A percentile compares a stretch with the other conserved stretches of the same genome.
Conservation (phyloP, 2,329 filamentous ascomycete species). For the Lomentospora prolificans region DNA sequence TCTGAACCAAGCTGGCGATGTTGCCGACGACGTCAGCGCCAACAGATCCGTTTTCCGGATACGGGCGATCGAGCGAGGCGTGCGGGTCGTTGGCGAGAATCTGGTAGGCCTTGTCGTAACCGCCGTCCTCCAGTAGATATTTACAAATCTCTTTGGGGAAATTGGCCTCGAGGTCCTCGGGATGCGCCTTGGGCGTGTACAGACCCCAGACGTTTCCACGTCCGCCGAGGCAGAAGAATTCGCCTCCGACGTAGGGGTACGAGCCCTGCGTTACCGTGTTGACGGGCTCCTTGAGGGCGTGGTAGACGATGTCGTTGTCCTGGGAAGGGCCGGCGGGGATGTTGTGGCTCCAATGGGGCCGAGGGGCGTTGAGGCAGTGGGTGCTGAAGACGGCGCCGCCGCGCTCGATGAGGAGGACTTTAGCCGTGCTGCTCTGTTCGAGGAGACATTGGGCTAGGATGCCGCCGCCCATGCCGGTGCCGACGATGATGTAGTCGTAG, state of each 20-base stretch:
- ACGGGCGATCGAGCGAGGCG: conserved; percentile 1
- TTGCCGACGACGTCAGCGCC: conserved; percentile 8
- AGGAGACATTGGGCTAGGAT: conserved; percentile 42
- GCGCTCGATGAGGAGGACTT: conserved; percentile 43
- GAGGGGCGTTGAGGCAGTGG: conserved; percentile 5
- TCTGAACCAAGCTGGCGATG: conserved; percentile 6
- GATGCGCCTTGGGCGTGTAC: conserved; percentile 5
- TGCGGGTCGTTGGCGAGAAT: conserved; percentile 2
- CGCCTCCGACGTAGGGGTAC: conserved; percentile 2
- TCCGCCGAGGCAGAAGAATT: conserved; percentile 4
- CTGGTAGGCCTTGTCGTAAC: conserved; percentile 6
- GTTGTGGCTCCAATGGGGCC: conserved; percentile 7
- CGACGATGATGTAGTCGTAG: conserved; percentile 46
- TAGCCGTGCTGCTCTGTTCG: conserved; percentile 39
- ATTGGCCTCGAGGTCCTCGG: conserved; percentile 29
- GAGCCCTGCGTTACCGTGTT: conserved; percentile 3
- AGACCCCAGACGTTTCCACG: conserved; percentile 7
- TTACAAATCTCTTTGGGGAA: conserved; percentile 1
- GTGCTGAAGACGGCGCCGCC: conserved; percentile 21
- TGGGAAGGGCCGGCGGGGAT: conserved; percentile 7
- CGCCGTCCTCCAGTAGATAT: conserved; percentile 3
- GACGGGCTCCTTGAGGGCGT: conserved; percentile 7
- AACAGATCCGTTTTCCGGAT: background rate
- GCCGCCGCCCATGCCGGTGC: conserved; percentile 41
- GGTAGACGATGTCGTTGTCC: conserved; percentile 7